Percentiles rank a stretch among this genome's conserved stretches.
phyloP scores from a whole-genome alignment of 164 flowering plant species.

The Saururus chinensis region DNA sequence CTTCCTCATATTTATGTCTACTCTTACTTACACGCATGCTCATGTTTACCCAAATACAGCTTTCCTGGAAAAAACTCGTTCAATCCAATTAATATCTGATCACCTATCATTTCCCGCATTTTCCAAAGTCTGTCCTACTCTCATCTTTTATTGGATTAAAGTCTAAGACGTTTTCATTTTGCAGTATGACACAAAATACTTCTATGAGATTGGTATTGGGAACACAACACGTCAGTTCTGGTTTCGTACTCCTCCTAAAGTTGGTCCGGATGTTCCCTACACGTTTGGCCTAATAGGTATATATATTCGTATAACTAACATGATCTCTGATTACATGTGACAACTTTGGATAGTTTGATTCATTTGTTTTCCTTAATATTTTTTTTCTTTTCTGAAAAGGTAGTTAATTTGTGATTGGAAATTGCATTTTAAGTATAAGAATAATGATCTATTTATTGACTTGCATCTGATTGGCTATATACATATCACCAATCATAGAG shows the following conservation, averaged over 20 bases:
- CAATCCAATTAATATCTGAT: background rate
- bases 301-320: background rate
- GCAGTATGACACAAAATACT: constrained; percentile 45
- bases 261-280: constrained; percentile 51
- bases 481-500: too few species aligned
- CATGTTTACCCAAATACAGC: background rate
- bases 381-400: too few species aligned
- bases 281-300: constrained; percentile 52
- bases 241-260: constrained; percentile 41
- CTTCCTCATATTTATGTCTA: background rate
- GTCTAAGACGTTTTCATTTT: background rate
- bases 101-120: background rate
- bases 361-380: background rate
- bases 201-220: constrained; percentile 33
- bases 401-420: too few species aligned
- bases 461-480: too few species aligned
- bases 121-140: background rate
- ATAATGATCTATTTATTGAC: too few species aligned
- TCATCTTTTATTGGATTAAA: background rate
- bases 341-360: background rate
- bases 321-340: background rate
- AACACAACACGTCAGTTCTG: constrained; percentile 26
- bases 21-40: too few species aligned
- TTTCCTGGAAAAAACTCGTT: background rate
- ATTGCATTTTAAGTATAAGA: too few species aligned